These are phyloP conservation scores for Solanum pennellii DNA, from an alignment of 257 asterid species.

Conservation along the genomic window DNA sequence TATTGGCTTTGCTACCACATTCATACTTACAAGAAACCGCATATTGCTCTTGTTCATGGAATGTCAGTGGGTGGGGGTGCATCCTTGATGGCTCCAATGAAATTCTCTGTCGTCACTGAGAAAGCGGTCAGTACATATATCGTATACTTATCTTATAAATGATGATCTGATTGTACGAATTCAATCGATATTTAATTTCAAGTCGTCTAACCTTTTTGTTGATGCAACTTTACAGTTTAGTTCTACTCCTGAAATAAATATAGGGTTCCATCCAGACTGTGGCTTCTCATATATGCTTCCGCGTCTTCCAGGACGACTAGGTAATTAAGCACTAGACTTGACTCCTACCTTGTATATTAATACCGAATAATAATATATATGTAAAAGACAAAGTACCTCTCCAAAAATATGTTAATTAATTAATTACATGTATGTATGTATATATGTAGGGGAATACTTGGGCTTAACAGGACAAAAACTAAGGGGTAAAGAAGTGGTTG, in stretches of 20 bases:
- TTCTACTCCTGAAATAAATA: constrained; percentile 89
- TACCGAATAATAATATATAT: neutral
- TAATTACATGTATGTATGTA: neutral
- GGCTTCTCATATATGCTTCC: constrained; percentile 73
- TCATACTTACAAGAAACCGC: constrained; percentile 73
- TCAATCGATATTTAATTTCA: no score
- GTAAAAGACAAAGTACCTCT: neutral
- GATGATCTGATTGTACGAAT: no score
- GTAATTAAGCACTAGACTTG: constrained; percentile 11
- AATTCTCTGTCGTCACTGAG: neutral
- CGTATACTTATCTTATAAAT: neutral
- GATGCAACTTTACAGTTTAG: constrained; percentile 30
- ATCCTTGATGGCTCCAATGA: neutral
- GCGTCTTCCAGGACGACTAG: constrained; percentile 67
- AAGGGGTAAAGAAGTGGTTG: constrained; percentile 66
- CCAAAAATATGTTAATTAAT: neutral
- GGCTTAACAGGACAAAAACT: constrained; percentile 81
- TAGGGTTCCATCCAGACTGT: constrained; percentile 89
- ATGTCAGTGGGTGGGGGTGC: neutral
- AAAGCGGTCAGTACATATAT: constrained; percentile 16
- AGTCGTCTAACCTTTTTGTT: neutral
- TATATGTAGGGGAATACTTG: constrained; percentile 56
- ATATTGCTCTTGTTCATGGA: neutral
- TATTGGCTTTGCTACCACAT: constrained; percentile 35
- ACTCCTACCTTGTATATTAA: neutral